phyloP scores from a whole-genome alignment of 164 flowering plant genomes.

The Macadamia integrifolia region DNA sequence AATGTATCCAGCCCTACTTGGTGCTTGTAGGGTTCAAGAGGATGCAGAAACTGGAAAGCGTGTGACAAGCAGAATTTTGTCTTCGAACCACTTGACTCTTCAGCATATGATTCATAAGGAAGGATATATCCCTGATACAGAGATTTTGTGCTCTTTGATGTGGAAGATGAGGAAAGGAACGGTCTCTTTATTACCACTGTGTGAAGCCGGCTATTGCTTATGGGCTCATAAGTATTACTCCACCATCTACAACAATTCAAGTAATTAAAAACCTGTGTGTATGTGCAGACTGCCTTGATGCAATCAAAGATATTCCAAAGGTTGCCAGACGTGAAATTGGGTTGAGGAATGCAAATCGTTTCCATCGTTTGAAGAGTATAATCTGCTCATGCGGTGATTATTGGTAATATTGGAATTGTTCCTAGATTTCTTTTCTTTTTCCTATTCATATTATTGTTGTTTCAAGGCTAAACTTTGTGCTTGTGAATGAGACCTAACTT shows the following conservation, averaged over 20 bases:
- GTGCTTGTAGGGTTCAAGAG: slow-evolving; percentile 52
- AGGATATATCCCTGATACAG: slow-evolving; percentile 47
- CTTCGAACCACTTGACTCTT: slow-evolving; percentile 47
- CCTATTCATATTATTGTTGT: too few species aligned
- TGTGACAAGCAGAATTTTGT: slow-evolving; percentile 42
- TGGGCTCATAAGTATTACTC: slow-evolving; percentile 33
- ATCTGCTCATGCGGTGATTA: too few species aligned
- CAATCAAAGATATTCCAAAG: slow-evolving; percentile 39
- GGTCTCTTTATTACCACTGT: slow-evolving; percentile 39
- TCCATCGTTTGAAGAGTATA: slow-evolving; percentile 14
- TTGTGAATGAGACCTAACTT: too few species aligned
- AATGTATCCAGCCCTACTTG: slow-evolving; percentile 51
- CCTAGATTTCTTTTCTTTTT: too few species aligned
- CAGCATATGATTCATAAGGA: slow-evolving; percentile 45
- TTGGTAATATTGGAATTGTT: too few species aligned
- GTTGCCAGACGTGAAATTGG: slow-evolving; percentile 34
- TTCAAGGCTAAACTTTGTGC: too few species aligned
- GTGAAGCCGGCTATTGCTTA: slow-evolving; percentile 50
- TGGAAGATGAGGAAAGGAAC: slow-evolving; percentile 49
- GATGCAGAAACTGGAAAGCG: slow-evolving; percentile 39
- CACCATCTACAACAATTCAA: slow-evolving; percentile 26
- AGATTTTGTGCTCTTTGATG: slow-evolving; percentile 33
- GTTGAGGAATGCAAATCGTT: slow-evolving; percentile 48
- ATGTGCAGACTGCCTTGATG: slow-evolving; percentile 14
- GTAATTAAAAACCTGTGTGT: slow-evolving; percentile 45